These are phyloP conservation scores for Saururus chinensis DNA, from an alignment of 164 flowering plant genomes.

Conservation along the genomic window DNA sequence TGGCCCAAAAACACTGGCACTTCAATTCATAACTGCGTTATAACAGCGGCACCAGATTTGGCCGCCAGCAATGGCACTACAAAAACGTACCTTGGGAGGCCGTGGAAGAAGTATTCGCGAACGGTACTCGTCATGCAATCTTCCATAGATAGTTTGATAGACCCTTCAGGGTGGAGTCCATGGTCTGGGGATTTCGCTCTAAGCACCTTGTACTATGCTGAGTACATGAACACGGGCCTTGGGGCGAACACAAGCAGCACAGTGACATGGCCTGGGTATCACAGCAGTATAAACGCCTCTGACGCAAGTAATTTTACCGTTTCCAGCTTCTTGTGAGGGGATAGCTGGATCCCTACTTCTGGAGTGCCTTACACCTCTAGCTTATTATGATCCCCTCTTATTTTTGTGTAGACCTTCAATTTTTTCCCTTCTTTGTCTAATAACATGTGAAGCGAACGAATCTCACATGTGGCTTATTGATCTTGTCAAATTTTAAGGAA, in stretches of 20 bases:
- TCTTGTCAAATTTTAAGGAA: too few relatives aligned
- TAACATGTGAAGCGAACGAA: too few relatives aligned
- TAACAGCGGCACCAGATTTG: slow-evolving; percentile 25
- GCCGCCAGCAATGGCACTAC: slow-evolving; percentile 11
- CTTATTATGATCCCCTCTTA: slow-evolving; percentile 5
- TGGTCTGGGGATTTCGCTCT: slow-evolving; percentile 38
- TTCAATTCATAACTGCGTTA: slow-evolving; percentile 26
- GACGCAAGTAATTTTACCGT: slow-evolving; percentile 37
- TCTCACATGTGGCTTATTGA: too few relatives aligned
- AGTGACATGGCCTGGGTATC: slow-evolving; percentile 36
- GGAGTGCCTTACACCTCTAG: slow-evolving; percentile 26
- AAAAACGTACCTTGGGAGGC: slow-evolving; percentile 36
- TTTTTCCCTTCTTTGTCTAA: too few relatives aligned
- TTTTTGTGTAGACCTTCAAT: too few relatives aligned
- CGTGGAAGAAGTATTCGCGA: slow-evolving; percentile 45
- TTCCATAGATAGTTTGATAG: slow-evolving; percentile 15
- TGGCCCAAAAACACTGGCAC: slow-evolving; percentile 28
- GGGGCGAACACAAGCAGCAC: slow-evolving; percentile 19
- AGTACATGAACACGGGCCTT: slow-evolving; percentile 30
- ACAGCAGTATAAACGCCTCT: slow-evolving; percentile 14
- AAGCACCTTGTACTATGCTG: slow-evolving; percentile 33
- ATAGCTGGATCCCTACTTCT: slow-evolving; percentile 30
- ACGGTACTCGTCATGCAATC: slow-evolving; percentile 32
- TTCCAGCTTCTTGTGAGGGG: slow-evolving; percentile 25
- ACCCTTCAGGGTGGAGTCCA: slow-evolving; percentile 27